Evolutionary conservation across 805 yeast species (phyloP).

Genomic region (Tetrapisispora phaffii): DNA sequence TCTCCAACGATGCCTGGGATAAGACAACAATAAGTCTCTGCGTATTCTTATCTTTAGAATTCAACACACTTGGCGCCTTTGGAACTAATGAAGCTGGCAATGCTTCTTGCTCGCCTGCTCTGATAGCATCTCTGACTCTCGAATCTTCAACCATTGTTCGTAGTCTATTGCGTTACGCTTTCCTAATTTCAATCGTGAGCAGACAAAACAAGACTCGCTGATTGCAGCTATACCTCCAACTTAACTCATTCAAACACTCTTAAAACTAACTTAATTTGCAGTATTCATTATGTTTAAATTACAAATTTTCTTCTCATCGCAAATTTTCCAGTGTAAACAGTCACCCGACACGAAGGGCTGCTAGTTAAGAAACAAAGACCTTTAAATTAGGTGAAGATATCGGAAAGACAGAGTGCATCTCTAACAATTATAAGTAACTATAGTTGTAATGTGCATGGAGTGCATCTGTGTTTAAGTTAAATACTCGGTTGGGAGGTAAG

Average conservation of each 20-base stretch:
- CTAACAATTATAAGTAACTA: no score
- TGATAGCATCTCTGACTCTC: conserved; percentile 36
- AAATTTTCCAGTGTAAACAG: neutral
- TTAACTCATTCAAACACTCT: neutral
- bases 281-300: neutral
- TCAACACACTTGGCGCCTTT: conserved; percentile 69
- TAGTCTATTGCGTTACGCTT: no score
- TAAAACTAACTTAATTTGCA: no score
- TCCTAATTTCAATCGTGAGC: no score
- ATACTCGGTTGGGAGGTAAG: no score
- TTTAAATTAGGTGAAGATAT: neutral
- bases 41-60: conserved; percentile 76
- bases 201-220: no score
- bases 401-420: neutral
- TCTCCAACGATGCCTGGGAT: conserved; percentile 90
- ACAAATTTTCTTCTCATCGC: conserved; percentile 1
- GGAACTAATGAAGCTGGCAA: conserved; percentile 75
- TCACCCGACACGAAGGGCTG: neutral
- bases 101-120: conserved; percentile 30
- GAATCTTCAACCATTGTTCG: conserved; percentile 39
- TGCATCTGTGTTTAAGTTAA: no score
- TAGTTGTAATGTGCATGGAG: no score
- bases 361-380: neutral
- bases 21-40: conserved; percentile 89
- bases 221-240: neutral